Evolutionary conservation across 2,329 filamentous ascomycete species (phyloP).

Genomic region (Phoma sp.): DNA sequence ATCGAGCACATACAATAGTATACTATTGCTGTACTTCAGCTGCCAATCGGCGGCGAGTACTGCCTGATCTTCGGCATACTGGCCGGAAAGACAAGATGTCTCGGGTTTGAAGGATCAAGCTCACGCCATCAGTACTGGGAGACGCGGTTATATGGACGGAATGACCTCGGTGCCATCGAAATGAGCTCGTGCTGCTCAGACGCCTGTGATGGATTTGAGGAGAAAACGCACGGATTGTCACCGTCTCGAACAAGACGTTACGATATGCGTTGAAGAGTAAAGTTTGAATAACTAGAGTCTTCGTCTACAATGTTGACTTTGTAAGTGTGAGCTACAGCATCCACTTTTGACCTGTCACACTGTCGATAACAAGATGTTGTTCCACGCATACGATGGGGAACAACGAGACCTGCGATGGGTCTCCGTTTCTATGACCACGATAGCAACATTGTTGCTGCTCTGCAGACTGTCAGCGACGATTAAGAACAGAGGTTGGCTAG

Average conservation of each 20-base stretch:
- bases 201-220: not conserved
- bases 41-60: not conserved
- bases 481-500: slow-evolving; percentile 35
- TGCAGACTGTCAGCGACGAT: slow-evolving; percentile 27
- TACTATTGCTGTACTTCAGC: too few species aligned
- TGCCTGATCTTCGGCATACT: not conserved
- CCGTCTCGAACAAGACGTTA: not conserved
- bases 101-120: not conserved
- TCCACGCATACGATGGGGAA: slow-evolving; percentile 31
- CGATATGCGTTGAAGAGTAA: not conserved
- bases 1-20: not conserved
- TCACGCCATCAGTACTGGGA: not conserved
- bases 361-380: slow-evolving; percentile 18
- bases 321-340: not conserved
- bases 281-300: not conserved
- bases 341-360: not conserved
- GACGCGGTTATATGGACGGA: not conserved
- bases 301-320: not conserved
- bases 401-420: slow-evolving; percentile 33
- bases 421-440: slow-evolving; percentile 23
- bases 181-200: not conserved
- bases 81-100: not conserved
- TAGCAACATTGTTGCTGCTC: slow-evolving; percentile 27
- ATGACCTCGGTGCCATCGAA: not conserved
- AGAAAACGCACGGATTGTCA: not conserved